Percentiles rank a stretch among this genome's conserved stretches.
These are phyloP conservation scores for Sporisorium sorghi DNA, from an alignment of 1,284 basidiomycete species.

Conservation along the genomic window DNA sequence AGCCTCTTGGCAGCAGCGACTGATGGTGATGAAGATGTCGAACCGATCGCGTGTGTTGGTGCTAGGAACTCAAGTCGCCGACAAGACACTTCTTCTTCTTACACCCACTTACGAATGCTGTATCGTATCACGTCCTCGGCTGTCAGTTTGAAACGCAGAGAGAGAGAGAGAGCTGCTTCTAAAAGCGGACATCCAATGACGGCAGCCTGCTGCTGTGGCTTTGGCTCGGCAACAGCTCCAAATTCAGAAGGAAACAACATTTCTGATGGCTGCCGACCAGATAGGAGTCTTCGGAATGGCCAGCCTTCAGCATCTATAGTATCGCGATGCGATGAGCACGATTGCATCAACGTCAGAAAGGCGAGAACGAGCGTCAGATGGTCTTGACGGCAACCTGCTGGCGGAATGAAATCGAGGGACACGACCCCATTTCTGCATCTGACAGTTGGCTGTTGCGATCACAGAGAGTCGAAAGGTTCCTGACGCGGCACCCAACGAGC, in stretches of 20 bases:
- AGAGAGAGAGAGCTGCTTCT: neutral
- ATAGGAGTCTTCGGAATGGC: no score
- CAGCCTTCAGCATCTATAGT: no score
- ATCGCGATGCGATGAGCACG: no score
- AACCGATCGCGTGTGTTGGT: neutral
- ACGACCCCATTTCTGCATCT: slow-evolving; percentile 7
- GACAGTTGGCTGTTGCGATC: neutral
- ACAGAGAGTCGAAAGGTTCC: no score
- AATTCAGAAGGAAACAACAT: neutral
- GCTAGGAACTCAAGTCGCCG: neutral
- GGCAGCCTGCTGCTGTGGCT: slow-evolving; percentile 21
- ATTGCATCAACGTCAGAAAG: neutral
- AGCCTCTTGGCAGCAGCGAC: neutral
- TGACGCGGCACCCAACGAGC: neutral
- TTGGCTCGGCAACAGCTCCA: slow-evolving; percentile 10
- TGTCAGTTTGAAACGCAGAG: neutral
- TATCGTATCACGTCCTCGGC: neutral
- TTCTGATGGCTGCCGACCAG: neutral
- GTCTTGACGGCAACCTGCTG: neutral
- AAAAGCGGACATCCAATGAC: slow-evolving; percentile 18
- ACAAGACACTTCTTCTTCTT: neutral
- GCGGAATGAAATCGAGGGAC: neutral
- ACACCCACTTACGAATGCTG: no score
- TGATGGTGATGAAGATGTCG: neutral
- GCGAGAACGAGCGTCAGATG: neutral